These are phyloP conservation scores for Fomitiporia mediterranea DNA, from an alignment of 1,284 basidiomycete species.

Conservation along the genomic window DNA sequence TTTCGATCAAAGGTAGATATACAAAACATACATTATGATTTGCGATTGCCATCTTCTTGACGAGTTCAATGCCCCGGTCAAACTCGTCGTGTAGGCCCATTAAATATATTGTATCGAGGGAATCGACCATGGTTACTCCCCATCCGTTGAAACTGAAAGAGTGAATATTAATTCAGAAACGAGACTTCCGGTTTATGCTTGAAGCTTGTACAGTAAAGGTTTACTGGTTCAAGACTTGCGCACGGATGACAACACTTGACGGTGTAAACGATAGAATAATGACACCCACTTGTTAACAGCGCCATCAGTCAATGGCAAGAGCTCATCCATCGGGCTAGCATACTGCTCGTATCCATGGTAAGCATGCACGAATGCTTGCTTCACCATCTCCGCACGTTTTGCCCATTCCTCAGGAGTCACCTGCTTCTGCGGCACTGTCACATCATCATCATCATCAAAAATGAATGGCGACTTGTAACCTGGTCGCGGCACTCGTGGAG, in stretches of 20 bases:
- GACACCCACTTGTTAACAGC: conserved; percentile 30
- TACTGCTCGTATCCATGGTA: conserved; percentile 48
- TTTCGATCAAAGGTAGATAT: conserved; percentile 19
- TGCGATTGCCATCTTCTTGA: conserved; percentile 57
- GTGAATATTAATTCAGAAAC: neutral
- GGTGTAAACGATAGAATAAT: neutral
- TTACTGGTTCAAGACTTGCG: neutral
- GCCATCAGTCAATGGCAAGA: conserved; percentile 40
- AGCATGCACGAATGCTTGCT: conserved; percentile 51
- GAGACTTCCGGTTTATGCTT: neutral
- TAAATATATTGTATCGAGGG: conserved; percentile 73
- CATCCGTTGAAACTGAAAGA: conserved; percentile 61
- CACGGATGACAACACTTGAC: no score
- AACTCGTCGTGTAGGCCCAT: conserved; percentile 69
- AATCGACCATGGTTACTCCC: conserved; percentile 73
- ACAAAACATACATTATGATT: conserved; percentile 32
- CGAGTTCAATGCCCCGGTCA: conserved; percentile 52
- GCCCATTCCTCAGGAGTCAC: conserved; percentile 11
- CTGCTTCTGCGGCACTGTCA: neutral
- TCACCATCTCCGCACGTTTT: conserved; percentile 39
- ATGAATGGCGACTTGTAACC: neutral
- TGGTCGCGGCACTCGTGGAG: conserved; percentile 2
- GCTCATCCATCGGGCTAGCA: conserved; percentile 57
- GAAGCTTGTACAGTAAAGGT: neutral
- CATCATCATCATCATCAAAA: neutral